phyloP scores from a whole-genome alignment of 805 yeast species.

The Ogataea allantospora region DNA sequence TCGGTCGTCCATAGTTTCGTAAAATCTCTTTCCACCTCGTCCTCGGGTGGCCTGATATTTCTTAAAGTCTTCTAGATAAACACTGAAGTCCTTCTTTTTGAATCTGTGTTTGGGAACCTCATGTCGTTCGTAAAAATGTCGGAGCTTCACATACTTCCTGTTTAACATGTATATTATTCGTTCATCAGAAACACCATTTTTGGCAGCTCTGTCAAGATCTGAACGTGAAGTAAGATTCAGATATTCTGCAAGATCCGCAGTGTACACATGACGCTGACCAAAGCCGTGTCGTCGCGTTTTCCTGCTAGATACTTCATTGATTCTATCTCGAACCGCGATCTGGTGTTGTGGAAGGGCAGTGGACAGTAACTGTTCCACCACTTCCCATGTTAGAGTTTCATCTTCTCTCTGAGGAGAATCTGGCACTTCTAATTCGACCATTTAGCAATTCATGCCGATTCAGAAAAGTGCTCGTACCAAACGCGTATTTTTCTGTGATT shows the following conservation, averaged over 20 bases:
- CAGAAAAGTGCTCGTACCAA: too few species aligned
- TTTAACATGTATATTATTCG: constrained; percentile 31
- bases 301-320: constrained; percentile 5
- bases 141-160: constrained; percentile 28
- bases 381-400: constrained; percentile 17
- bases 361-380: constrained; percentile 10
- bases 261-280: constrained; percentile 34
- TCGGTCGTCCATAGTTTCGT: constrained; percentile 26
- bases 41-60: constrained; percentile 24
- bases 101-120: constrained; percentile 30
- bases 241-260: constrained; percentile 34
- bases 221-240: constrained; percentile 27
- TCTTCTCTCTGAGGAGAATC: constrained; percentile 23
- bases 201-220: constrained; percentile 26
- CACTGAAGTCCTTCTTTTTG: constrained; percentile 29
- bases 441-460: constrained; percentile 4
- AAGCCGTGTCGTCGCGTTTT: constrained; percentile 28
- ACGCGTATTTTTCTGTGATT: constrained; percentile 12
- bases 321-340: neutral
- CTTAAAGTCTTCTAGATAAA: constrained; percentile 32
- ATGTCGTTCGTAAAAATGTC: constrained; percentile 27
- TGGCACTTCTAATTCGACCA: constrained; percentile 16
- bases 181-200: constrained; percentile 23
- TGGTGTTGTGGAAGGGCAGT: constrained; percentile 1
- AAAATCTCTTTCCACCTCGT: constrained; percentile 25